phyloP scores from a whole-genome alignment of 495 filamentous ascomycete genomes.

The Hypoxylon cercidicola region DNA sequence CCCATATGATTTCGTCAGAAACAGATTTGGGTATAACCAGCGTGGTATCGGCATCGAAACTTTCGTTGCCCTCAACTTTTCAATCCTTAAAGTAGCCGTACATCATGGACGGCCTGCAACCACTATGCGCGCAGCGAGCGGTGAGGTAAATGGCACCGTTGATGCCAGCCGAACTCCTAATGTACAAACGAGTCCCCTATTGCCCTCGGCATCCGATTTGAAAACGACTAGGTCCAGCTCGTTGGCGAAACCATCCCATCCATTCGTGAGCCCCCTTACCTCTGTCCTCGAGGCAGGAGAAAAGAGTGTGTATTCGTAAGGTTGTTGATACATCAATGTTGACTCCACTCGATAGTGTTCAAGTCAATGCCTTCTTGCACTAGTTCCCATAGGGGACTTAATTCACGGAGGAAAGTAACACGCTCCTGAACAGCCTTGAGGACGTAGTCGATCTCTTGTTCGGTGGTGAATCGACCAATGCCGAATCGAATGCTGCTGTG shows the following conservation, averaged over 20 bases:
- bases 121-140: constrained; percentile 25
- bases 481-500: constrained; percentile 98
- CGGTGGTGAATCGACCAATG: constrained; percentile 96
- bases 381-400: constrained; percentile 97
- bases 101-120: constrained; percentile 6
- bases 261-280: constrained; percentile 4
- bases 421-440: constrained; percentile 91
- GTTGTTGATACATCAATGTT: constrained; percentile 68
- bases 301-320: background rate
- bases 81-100: constrained; percentile 11
- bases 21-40: background rate
- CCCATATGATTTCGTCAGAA: background rate
- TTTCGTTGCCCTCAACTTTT: constrained; percentile 18
- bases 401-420: constrained; percentile 90
- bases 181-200: constrained; percentile 22
- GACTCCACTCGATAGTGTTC: constrained; percentile 97
- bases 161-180: constrained; percentile 28
- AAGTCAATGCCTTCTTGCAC: constrained; percentile 97
- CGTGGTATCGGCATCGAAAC: background rate
- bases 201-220: background rate
- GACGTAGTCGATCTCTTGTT: constrained; percentile 96
- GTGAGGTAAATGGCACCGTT: constrained; percentile 10
- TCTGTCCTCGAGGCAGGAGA: constrained; percentile 5
- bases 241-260: constrained; percentile 8
- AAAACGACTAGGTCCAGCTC: background rate